Percentiles rank a stretch among this genome's conserved stretches.
Conservation (phyloP, 257 asterid genomes). For the Salvia rosmarinus region DNA sequence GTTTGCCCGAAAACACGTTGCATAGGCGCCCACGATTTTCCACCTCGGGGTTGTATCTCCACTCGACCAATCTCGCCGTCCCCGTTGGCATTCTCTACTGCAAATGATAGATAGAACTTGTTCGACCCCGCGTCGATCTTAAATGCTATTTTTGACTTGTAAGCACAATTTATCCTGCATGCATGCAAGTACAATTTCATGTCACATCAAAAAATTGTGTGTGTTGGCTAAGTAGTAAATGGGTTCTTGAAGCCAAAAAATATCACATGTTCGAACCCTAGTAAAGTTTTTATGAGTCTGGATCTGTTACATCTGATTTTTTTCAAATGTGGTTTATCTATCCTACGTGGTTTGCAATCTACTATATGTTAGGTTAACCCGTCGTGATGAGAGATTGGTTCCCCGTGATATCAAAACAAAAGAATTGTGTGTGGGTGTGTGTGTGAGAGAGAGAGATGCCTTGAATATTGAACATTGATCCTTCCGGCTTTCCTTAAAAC, state of each 20-base stretch:
- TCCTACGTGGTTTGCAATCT: too few relatives aligned
- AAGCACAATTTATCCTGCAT: constrained; percentile 39
- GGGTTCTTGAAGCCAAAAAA: too few relatives aligned
- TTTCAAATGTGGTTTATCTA: too few relatives aligned
- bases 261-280: too few relatives aligned
- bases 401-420: too few relatives aligned
- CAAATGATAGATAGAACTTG: constrained; percentile 32
- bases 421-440: too few relatives aligned
- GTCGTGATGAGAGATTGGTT: too few relatives aligned
- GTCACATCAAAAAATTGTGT: too few relatives aligned
- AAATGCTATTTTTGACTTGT: constrained; percentile 27
- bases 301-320: too few relatives aligned
- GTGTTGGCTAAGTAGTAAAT: too few relatives aligned
- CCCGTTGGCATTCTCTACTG: constrained; percentile 40
- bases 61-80: constrained; percentile 45
- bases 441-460: constrained; percentile 11
- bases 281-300: too few relatives aligned
- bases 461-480: constrained; percentile 31
- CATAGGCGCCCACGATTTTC: constrained; percentile 36
- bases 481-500: constrained; percentile 23
- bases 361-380: too few relatives aligned
- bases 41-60: constrained; percentile 27
- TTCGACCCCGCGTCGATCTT: constrained; percentile 40
- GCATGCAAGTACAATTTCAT: not conserved
- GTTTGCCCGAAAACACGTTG: constrained; percentile 38